Evolutionary conservation across 805 yeast species (phyloP), one percentile per base, ranked within the genome.

Genomic region (Spathaspora sp.): DNA sequence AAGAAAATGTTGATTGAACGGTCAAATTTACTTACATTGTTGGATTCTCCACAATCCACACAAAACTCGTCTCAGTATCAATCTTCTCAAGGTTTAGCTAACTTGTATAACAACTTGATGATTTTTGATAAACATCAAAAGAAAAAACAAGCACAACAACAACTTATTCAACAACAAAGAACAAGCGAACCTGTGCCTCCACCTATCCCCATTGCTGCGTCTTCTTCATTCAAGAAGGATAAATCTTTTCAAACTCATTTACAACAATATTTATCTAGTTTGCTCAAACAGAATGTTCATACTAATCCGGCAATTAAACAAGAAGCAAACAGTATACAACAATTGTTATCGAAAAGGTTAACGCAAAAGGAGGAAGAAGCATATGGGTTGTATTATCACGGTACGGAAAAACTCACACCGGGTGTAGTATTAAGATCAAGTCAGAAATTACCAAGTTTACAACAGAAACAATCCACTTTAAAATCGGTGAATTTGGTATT

Each of bases 41-140:
- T 94, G 52, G 98, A 94, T 62, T 86, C 96, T 1, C 97, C 98
- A 1, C 92, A 87, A 60, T 64, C 80, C 0, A 81, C 91, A 1
- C 90, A 86, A 47, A 77, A 89, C 2, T 84, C 89, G 19, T 81
- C 82, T 48, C 94, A 87, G 62, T 89, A 84, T 61, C 77, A 86
- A 59, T 81, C 94, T 1, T 88, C 96, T 1, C 96, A 89, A 59
- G 98, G 99, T 0, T 77, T 94, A 49, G 83, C 96, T 1, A 96
- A 89, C 62, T 76, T 94, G 18, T 90, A 91, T 61, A 87, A 84
- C 60, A 85, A 87, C 48, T 75, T 94, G 54, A 83, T 92, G 81
- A 75, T 80, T 18, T 72, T 83, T 42, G 92, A 86, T 58, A 86
- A 85, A 61, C 69, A 73, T 53, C 80, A 79, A 47, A 81, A 81